These are phyloP conservation scores for Tulasnella sp. DNA, from an alignment of 768 basidiomycete genomes.

Conservation along the genomic window DNA sequence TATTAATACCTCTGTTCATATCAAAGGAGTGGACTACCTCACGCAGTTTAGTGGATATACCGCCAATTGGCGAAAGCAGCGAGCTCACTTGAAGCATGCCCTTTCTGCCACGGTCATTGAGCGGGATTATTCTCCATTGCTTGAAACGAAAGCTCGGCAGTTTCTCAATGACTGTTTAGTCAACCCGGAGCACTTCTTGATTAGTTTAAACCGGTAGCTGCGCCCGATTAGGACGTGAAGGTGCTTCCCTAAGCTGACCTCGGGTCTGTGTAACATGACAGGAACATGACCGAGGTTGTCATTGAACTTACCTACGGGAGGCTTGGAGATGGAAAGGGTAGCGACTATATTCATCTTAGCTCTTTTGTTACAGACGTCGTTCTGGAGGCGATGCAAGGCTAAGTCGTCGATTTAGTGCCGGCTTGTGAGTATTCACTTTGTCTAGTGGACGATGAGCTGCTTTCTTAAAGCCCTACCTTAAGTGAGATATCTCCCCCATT, in stretches of 20 bases:
- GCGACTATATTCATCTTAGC: not conserved
- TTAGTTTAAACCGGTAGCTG: no score
- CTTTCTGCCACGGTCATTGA: not conserved
- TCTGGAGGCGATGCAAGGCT: not conserved
- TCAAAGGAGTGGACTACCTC: not conserved
- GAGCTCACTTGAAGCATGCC: not conserved
- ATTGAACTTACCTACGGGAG: not conserved
- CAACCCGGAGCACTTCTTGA: no score
- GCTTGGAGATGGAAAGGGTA: not conserved
- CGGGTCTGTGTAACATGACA: no score
- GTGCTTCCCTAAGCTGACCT: no score
- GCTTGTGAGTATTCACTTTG: not conserved
- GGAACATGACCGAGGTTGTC: no score
- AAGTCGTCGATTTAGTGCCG: not conserved
- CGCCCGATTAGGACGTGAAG: not conserved
- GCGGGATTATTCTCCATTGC: not conserved
- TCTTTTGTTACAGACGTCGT: not conserved
- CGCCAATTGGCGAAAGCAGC: not conserved
- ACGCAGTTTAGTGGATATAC: not conserved
- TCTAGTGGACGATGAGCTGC: not conserved
- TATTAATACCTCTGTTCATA: not conserved
- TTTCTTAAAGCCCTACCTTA: not conserved
- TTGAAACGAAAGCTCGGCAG: not conserved
- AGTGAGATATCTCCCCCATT: conserved; percentile 12
- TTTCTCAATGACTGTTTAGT: not conserved